Base-by-base conservation (phyloP, 164 flowering plant species). In the Macadamia integrifolia region DNA sequence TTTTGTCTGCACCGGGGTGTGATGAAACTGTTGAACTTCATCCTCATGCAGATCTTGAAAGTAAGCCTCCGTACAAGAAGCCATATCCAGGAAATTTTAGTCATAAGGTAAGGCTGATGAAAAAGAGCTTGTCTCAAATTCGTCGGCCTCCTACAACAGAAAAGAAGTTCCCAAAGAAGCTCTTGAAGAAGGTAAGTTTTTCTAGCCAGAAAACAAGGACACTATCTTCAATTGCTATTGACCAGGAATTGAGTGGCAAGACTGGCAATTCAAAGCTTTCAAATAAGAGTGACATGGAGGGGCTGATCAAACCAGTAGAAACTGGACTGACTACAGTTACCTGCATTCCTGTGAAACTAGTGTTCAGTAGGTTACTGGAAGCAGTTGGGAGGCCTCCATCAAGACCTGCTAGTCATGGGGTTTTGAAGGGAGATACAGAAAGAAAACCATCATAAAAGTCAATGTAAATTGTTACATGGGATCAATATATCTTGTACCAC, bases 321-420 rank as follows among this genome's bases (percentile, higher is more conserved):
- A 67, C 79, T 12, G 80, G 75, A 10, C 87, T 85, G 44, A 75
- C 92, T 3, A 76, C 89, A 9, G 84, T 88, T 53, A 81, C 97
- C 32, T 92, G 95, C 79, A 87, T 92, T 73, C 97, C 98, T 9
- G 90, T 94, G 56, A 90, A 89, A 69, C 73, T 92, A 70, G 97
- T 88, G 17, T 92, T 84, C 80, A 90, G 95, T 81, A 85, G 97
- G 81, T 85, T 94, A 70, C 80, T 82, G 63, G 97, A 94, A 81
- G 94, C 88, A 76, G 83, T 90, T 58, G 85, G 84, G 76, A 80
- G 89, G 78, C 83, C 89, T 48, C 83, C 88, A 23, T 23, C 23
- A 50, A 80, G 73, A 74, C 72, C 78, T 71, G 67, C 78, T 43
- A 73, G 55, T 72, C 83, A 73, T 70, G 68, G 72, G 71, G 71